Evolutionary conservation across 345 rosid genomes (phyloP).

Genomic region (Citrus mangshanensis): DNA sequence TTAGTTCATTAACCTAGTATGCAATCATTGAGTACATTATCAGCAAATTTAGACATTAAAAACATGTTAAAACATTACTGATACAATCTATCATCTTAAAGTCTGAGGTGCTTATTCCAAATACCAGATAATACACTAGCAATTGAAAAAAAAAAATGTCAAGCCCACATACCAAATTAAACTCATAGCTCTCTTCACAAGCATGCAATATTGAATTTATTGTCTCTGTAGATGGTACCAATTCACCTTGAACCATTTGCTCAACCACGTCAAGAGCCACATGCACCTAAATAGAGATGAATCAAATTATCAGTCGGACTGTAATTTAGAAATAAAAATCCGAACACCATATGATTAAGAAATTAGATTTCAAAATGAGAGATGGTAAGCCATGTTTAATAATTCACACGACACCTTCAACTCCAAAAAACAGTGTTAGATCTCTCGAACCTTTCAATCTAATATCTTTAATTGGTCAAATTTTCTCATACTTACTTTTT

Average conservation of each 20-base stretch:
- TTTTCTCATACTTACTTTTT: not conserved
- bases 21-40: not conserved
- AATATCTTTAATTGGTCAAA: not conserved
- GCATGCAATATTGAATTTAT: constrained; percentile 51
- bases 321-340: not conserved
- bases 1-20: not conserved
- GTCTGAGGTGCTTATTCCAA: not conserved
- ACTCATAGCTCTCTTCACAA: constrained; percentile 57
- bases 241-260: constrained; percentile 54
- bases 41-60: not conserved
- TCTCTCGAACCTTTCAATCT: not conserved
- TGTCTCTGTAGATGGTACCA: constrained; percentile 42
- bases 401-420: not conserved
- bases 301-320: constrained; percentile 12
- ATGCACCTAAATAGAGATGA: constrained; percentile 54
- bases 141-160: not conserved
- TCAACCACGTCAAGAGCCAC: constrained; percentile 68
- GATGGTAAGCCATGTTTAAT: not conserved
- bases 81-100: not conserved
- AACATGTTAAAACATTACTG: not conserved
- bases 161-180: constrained; percentile 51
- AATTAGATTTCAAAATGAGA: not conserved
- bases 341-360: not conserved
- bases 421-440: not conserved
- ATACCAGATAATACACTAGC: not conserved